Base-by-base conservation (phyloP, 345 rosid species). In the Syzygium aqueum region DNA sequence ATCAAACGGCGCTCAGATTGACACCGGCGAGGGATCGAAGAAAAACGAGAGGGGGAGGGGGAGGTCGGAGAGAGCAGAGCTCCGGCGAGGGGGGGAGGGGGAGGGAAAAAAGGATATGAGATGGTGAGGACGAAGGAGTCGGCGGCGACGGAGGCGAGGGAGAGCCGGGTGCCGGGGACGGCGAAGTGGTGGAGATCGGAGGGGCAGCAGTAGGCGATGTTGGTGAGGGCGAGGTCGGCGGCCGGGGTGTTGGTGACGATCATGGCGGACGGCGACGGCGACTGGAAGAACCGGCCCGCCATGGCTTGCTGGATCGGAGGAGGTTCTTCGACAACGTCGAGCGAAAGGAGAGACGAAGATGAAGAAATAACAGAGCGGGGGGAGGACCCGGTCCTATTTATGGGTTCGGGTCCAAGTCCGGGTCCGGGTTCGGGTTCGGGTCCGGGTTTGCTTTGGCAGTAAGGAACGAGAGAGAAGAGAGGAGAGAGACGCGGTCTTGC, bases 131-230 rank as follows among this genome's bases (percentile, higher is more conserved):
- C 94, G 89, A 91, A 90, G 86, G 91, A 89, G 84, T 94, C 97
- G 59, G 87, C 97, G 59, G 87, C 91, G 61, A 93, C 88, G 77
- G 92, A 92, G 80, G 94, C 99, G 85, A 96, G 92, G 95, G 93
- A 94, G 88, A 93, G 94, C 87, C 86, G 92, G 90, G 95, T 88
- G 46, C 93, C 97, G 11, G 99, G 98, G 87, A 96, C 96, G 89
- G 95, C 91, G 94, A 96, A 96, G 61, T 89, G 90, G 86, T 90
- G 95, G 85, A 95, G 98, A 94, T 96, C 98, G 91, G 99, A 87
- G 83, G 96, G 85, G 46, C 97, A 95, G 95, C 97, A 93, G 93
- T 95, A 97, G 37, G 97, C 98, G 78, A 95, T 93, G 89, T 97
- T 96, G 83, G 99, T 95, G 50, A 95, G 90, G 61, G 95, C 99